These are phyloP conservation scores for Eucalyptus albens DNA, from an alignment of 345 rosid species.

Conservation along the genomic window DNA sequence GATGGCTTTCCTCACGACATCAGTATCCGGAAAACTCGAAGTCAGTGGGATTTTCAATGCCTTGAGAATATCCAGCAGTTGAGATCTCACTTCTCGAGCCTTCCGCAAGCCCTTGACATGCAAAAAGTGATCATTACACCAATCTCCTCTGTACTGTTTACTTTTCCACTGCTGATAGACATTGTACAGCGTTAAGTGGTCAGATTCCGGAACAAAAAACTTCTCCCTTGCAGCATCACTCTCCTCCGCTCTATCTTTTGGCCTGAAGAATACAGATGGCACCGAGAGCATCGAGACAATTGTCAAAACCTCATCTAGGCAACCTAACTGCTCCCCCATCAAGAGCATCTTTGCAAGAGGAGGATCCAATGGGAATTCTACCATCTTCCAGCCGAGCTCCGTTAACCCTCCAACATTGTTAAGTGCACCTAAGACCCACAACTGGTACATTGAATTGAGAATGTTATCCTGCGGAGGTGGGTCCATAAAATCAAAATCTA, in stretches of 20 bases:
- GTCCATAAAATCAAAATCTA: slow-evolving; percentile 98
- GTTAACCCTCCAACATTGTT: slow-evolving; percentile 85
- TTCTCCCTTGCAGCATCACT: slow-evolving; percentile 91
- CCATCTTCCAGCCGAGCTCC: slow-evolving; percentile 97
- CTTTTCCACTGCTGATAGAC: slow-evolving; percentile 95
- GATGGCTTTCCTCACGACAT: slow-evolving; percentile 64
- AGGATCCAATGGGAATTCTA: slow-evolving; percentile 95
- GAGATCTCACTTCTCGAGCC: slow-evolving; percentile 95
- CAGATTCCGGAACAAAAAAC: slow-evolving; percentile 91
- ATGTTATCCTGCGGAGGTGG: slow-evolving; percentile 99
- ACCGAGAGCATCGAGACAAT: slow-evolving; percentile 99
- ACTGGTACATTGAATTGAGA: slow-evolving; percentile 95
- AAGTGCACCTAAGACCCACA: slow-evolving; percentile 96
- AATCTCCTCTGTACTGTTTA: slow-evolving; percentile 87
- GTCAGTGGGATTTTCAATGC: slow-evolving; percentile 69
- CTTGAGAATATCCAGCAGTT: slow-evolving; percentile 87
- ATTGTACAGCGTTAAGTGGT: slow-evolving; percentile 74
- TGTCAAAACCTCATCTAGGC: slow-evolving; percentile 88
- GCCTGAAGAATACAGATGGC: slow-evolving; percentile 95
- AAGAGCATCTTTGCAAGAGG: slow-evolving; percentile 98
- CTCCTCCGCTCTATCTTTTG: slow-evolving; percentile 92
- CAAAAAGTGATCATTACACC: slow-evolving; percentile 84
- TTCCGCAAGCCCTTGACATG: slow-evolving; percentile 79
- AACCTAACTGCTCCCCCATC: slow-evolving; percentile 75
- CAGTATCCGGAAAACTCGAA: slow-evolving; percentile 71